Conservation (phyloP, 495 filamentous ascomycete genomes). For the Lophiostoma macrostomum region DNA sequence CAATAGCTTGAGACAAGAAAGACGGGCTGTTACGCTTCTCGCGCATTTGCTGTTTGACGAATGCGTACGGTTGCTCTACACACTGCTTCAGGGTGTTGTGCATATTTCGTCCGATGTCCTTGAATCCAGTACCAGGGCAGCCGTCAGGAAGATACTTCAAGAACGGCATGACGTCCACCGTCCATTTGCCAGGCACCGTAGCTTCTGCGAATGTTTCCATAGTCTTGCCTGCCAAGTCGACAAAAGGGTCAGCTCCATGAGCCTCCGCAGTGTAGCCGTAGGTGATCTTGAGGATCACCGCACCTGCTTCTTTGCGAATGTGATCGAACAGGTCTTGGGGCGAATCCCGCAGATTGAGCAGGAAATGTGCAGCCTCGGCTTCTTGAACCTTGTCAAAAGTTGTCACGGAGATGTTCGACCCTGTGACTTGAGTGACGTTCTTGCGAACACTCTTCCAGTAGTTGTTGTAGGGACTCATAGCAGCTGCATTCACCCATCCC, state of each 20-base stretch:
- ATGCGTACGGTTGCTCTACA: slow-evolving; percentile 39
- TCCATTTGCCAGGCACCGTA: slow-evolving; percentile 40
- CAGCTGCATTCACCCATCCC: slow-evolving; percentile 19
- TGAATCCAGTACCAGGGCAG: slow-evolving; percentile 51
- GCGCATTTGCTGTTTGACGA: slow-evolving; percentile 47
- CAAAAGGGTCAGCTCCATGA: slow-evolving; percentile 43
- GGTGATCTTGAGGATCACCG: slow-evolving; percentile 47
- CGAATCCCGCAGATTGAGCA: slow-evolving; percentile 9
- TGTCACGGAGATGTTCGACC: not conserved
- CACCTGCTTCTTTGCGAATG: slow-evolving; percentile 41
- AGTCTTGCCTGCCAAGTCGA: slow-evolving; percentile 42
- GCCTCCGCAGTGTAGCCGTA: slow-evolving; percentile 52
- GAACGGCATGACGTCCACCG: slow-evolving; percentile 46
- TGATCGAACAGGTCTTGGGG: slow-evolving; percentile 9
- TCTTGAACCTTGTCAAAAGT: slow-evolving; percentile 4
- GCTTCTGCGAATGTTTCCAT: slow-evolving; percentile 44
- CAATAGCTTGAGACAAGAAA: slow-evolving; percentile 42
- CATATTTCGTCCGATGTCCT: slow-evolving; percentile 40
- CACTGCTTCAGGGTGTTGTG: slow-evolving; percentile 24
- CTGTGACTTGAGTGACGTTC: slow-evolving; percentile 14
- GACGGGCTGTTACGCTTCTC: slow-evolving; percentile 40
- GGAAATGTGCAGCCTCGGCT: slow-evolving; percentile 21
- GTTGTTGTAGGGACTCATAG: slow-evolving; percentile 7
- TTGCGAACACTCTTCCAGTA: slow-evolving; percentile 13
- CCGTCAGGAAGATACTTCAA: slow-evolving; percentile 48